These are phyloP conservation scores for Cercospora brassicicola DNA, from an alignment of 2,329 filamentous ascomycete genomes.

Conservation along the genomic window DNA sequence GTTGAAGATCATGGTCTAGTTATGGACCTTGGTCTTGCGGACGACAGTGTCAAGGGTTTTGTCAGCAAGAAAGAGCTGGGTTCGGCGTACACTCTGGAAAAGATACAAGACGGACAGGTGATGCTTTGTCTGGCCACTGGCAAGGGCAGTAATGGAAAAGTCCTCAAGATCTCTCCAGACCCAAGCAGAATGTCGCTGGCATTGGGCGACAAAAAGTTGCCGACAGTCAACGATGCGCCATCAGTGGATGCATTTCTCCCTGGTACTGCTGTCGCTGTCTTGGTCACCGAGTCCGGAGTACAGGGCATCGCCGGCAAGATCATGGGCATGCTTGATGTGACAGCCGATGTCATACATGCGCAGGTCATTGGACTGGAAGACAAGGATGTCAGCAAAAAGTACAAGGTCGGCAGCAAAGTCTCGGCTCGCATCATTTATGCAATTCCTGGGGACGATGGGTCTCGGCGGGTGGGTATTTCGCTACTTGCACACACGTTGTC, in stretches of 20 bases:
- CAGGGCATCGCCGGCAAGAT: slow-evolving; percentile 85
- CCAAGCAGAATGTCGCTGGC: slow-evolving; percentile 45
- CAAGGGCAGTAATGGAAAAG: slow-evolving; percentile 73
- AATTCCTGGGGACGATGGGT: slow-evolving; percentile 70
- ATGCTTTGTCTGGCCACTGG: slow-evolving; percentile 79
- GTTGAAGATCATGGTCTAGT: slow-evolving; percentile 95
- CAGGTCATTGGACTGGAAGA: slow-evolving; percentile 68
- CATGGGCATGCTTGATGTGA: slow-evolving; percentile 86
- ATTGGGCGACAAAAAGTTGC: slow-evolving; percentile 27
- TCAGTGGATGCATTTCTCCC: slow-evolving; percentile 89
- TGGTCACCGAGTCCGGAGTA: slow-evolving; percentile 72
- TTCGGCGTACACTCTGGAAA: slow-evolving; percentile 61
- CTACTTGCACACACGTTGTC: slow-evolving; percentile 79
- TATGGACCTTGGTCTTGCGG: slow-evolving; percentile 82
- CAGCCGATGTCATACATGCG: slow-evolving; percentile 86
- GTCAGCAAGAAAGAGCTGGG: slow-evolving; percentile 81
- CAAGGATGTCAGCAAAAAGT: slow-evolving; percentile 70
- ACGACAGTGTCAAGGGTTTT: slow-evolving; percentile 72
- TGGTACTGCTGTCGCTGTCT: slow-evolving; percentile 82
- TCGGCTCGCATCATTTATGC: slow-evolving; percentile 86
- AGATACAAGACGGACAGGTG: slow-evolving; percentile 78
- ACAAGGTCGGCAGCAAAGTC: slow-evolving; percentile 79
- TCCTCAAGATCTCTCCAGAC: slow-evolving; percentile 80
- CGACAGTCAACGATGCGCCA: slow-evolving; percentile 67
- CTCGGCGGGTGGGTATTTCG: slow-evolving; percentile 83